phyloP scores from a whole-genome alignment of 2,329 filamentous ascomycete genomes.

The Fusarium sacchari region DNA sequence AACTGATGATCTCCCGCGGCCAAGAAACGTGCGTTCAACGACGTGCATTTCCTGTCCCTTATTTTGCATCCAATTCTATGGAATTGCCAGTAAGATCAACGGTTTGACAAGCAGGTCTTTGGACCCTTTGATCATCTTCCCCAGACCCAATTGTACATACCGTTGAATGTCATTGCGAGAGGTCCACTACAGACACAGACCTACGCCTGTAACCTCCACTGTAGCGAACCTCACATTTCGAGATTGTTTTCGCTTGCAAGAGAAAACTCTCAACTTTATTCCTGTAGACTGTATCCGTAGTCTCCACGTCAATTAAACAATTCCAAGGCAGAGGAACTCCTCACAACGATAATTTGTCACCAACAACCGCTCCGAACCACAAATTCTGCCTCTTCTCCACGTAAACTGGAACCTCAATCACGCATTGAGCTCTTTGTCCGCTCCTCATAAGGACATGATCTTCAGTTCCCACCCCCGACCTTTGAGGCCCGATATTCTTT shows the following conservation, averaged over 20 bases:
- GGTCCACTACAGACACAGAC: neutral
- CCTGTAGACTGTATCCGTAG: neutral
- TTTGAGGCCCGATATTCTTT: slow-evolving; percentile 5
- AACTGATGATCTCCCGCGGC: slow-evolving; percentile 28
- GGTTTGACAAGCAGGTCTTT: neutral
- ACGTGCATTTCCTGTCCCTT: neutral
- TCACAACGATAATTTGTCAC: neutral
- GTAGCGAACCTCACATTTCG: neutral
- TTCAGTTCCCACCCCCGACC: slow-evolving; percentile 1
- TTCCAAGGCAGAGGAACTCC: neutral
- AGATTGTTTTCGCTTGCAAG: neutral
- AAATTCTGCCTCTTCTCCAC: neutral
- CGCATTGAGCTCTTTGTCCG: slow-evolving; percentile 4
- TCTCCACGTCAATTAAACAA: neutral
- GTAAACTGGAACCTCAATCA: slow-evolving; percentile 9
- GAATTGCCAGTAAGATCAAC: neutral
- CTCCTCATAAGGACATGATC: slow-evolving; percentile 24
- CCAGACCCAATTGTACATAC: neutral
- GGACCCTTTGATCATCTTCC: neutral
- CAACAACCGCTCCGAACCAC: neutral
- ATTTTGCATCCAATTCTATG: neutral
- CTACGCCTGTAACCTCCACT: neutral
- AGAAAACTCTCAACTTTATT: neutral
- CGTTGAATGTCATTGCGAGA: neutral
- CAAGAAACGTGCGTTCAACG: slow-evolving; percentile 15